These are phyloP conservation scores for Penicillium paradoxum DNA, from an alignment of 495 filamentous ascomycete genomes.

Conservation along the genomic window DNA sequence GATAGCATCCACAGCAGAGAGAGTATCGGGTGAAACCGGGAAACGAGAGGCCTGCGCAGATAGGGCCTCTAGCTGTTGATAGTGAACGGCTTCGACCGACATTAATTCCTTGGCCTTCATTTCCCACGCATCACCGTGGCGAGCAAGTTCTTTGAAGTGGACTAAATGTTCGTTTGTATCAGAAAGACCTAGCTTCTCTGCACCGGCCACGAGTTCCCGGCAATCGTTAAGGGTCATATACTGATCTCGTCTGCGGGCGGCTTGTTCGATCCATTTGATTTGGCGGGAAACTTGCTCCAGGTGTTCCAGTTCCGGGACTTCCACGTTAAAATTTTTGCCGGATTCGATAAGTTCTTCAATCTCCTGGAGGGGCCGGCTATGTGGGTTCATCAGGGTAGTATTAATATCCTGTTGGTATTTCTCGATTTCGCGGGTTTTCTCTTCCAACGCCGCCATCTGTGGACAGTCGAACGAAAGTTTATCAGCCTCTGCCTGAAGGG, in stretches of 20 bases:
- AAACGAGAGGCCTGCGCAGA: conserved; percentile 70
- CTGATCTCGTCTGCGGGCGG: conserved; percentile 55
- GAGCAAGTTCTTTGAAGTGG: conserved; percentile 68
- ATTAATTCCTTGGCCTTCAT: conserved; percentile 91
- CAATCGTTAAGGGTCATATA: conserved; percentile 72
- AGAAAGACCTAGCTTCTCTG: conserved; percentile 67
- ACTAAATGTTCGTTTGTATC: conserved; percentile 70
- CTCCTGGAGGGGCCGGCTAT: conserved; percentile 58
- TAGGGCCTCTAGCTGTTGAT: conserved; percentile 88
- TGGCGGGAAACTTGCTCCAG: conserved; percentile 77
- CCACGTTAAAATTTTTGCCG: conserved; percentile 86
- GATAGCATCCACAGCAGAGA: conserved; percentile 82
- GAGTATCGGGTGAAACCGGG: conserved; percentile 76
- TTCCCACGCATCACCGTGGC: conserved; percentile 82
- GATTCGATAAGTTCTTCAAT: conserved; percentile 85
- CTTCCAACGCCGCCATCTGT: conserved; percentile 81
- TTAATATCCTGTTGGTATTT: conserved; percentile 79
- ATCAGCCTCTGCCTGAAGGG: conserved; percentile 78
- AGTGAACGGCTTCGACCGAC: conserved; percentile 81
- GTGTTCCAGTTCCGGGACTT: conserved; percentile 86
- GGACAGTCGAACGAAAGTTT: conserved; percentile 90
- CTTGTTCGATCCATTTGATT: conserved; percentile 83
- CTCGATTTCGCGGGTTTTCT: conserved; percentile 81
- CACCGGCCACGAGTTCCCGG: conserved; percentile 68
- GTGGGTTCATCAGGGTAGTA: conserved; percentile 57